Evolutionary conservation across 1,139 yeast species (phyloP).

Genomic region (Pneumocystis sp.): DNA sequence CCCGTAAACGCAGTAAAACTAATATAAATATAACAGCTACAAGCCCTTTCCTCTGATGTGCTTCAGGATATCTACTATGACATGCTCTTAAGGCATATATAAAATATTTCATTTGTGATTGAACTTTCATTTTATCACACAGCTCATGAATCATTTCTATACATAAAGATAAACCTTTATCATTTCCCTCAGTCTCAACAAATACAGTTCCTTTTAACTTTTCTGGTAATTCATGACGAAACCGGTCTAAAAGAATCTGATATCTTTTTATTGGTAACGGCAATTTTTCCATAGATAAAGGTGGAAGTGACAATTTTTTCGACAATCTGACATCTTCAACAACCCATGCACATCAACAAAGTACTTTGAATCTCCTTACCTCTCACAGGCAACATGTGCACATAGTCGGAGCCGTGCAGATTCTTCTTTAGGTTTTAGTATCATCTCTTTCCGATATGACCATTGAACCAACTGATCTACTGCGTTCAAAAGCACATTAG

Average conservation of each 20-base stretch:
- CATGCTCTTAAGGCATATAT: background rate
- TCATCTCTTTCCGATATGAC: slow-evolving; percentile 5
- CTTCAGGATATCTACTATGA: background rate
- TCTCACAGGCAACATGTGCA: background rate
- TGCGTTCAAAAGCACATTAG: slow-evolving; percentile 1
- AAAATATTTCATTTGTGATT: background rate
- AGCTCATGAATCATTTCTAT: background rate
- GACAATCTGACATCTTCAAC: background rate
- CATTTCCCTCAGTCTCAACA: background rate
- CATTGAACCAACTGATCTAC: slow-evolving; percentile 4
- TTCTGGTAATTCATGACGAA: background rate
- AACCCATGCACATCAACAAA: background rate
- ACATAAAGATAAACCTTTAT: background rate
- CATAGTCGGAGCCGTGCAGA: slow-evolving; percentile 4
- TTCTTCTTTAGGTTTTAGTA: slow-evolving; percentile 7
- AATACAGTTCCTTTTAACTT: background rate
- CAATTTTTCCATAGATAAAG: background rate
- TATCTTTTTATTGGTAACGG: background rate
- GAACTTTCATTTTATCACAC: background rate
- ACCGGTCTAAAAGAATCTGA: background rate
- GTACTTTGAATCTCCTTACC: background rate
- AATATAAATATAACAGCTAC: background rate
- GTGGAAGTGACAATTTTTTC: background rate
- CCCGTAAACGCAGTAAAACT: background rate
- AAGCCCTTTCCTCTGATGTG: background rate